Evolutionary conservation across 2,329 filamentous ascomycete genomes (phyloP).

Genomic region (Fusarium staphyleae): DNA sequence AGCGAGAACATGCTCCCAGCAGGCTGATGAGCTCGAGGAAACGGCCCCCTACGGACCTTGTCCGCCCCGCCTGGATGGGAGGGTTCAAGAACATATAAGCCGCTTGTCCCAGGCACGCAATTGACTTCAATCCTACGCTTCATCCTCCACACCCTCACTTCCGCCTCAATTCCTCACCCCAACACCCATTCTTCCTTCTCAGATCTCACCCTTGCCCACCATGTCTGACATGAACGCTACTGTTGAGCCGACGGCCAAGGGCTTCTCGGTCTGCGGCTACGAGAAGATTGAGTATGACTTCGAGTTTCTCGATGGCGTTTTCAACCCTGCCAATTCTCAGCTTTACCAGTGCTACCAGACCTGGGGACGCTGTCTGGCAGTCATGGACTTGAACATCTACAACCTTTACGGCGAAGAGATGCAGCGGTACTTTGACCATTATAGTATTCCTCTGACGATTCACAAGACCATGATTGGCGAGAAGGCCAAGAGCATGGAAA

Average conservation of each 20-base stretch:
- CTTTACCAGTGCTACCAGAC: slow-evolving; percentile 69
- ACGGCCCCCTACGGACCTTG: not conserved
- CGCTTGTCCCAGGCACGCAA: slow-evolving; percentile 7
- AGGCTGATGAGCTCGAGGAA: not conserved
- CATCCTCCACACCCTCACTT: slow-evolving; percentile 20
- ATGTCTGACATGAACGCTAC: slow-evolving; percentile 76
- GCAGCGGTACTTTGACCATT: slow-evolving; percentile 70
- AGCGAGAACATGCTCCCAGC: not conserved
- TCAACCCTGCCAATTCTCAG: slow-evolving; percentile 65
- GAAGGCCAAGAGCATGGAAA: slow-evolving; percentile 77
- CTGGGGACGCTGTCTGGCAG: slow-evolving; percentile 71
- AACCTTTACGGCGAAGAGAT: slow-evolving; percentile 71
- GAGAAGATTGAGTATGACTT: slow-evolving; percentile 82
- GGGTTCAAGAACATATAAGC: slow-evolving; percentile 21
- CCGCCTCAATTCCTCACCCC: not conserved
- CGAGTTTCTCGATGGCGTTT: slow-evolving; percentile 74
- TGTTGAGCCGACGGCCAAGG: slow-evolving; percentile 67
- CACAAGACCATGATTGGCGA: slow-evolving; percentile 79
- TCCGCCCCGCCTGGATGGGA: not conserved
- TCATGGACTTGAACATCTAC: slow-evolving; percentile 76
- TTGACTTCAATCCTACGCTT: not conserved
- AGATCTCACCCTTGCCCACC: slow-evolving; percentile 32
- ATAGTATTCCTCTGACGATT: slow-evolving; percentile 67
- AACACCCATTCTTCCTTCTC: not conserved
- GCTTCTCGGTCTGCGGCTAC: slow-evolving; percentile 75